Evolutionary conservation across 2,329 filamentous ascomycete species (phyloP), one percentile per base, ranked within the genome.

Genomic region (Pseudocercospora musae): DNA sequence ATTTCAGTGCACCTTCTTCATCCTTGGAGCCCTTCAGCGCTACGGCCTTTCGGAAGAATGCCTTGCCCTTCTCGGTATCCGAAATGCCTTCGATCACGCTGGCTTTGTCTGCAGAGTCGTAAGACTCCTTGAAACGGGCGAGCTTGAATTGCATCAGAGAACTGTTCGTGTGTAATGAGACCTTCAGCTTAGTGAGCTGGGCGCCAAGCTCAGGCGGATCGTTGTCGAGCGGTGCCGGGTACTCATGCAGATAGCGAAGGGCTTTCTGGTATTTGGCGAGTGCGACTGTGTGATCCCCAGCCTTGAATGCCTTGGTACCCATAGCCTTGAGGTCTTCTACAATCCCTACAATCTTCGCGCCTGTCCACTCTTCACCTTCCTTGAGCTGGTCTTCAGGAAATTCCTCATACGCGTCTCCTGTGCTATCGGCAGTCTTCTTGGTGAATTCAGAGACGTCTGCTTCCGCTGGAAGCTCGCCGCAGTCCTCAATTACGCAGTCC

Each of bases 241-340:
- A 91, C 77, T 96, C 91, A 77, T 94, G 91, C 64, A 96, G 81
- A 77, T 96, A 97, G 71, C 92, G 87, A 64, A 96, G 79, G 18
- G 87, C 93, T 81, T 99, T 99, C 77, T 96, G 87, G 80, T 99
- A 99, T 81, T 99, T 99, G 64, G 89, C 87, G 25, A 98, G 82
- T 1, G 88, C 94, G 31, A 90, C 78, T 40, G 81, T 77, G 42
- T 89, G 73, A 71, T 96, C 85, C 44, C 87, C 87, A 25, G 79
- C 81, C 82, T 97, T 97, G 85, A 97, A 97, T 1, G 93, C 92
- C 70, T 87, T 87, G 82, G 96, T 98, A 71, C 95, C 95, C 74
- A 89, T 95, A 37, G 90, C 90, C 81, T 99, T 99, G 77, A 96
- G 87, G 68, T 91, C 91, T 4, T 84, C 81, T 2, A 91, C 92